These are phyloP conservation scores for Solanum dulcamara DNA, from an alignment of 257 asterid species.

Conservation along the genomic window DNA sequence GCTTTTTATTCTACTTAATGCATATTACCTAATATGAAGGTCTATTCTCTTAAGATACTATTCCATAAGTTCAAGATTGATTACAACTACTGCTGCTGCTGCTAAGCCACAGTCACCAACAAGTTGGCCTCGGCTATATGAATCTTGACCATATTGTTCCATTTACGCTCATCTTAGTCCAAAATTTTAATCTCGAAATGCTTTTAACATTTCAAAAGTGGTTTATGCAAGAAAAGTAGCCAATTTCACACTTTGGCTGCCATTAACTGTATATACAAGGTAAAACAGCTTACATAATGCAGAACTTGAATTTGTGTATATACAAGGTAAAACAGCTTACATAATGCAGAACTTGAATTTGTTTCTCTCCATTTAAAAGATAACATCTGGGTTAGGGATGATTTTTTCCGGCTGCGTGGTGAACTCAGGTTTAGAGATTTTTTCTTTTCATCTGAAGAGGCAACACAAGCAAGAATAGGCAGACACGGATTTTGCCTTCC, in stretches of 20 bases:
- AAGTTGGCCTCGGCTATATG: background rate
- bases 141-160: background rate
- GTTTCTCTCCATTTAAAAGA: conserved; percentile 73
- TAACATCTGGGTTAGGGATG: conserved; percentile 30
- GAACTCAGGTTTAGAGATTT: conserved; percentile 31
- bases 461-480: conserved; percentile 80
- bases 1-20: background rate
- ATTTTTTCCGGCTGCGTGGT: conserved; percentile 35
- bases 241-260: background rate
- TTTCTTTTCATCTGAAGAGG: conserved; percentile 45
- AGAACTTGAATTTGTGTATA: conserved; percentile 34
- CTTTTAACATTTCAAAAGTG: background rate
- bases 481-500: conserved; percentile 54
- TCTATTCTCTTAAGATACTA: background rate
- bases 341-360: conserved; percentile 28
- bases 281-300: conserved; percentile 36
- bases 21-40: background rate
- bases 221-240: background rate
- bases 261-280: background rate
- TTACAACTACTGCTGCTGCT: background rate
- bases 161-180: background rate
- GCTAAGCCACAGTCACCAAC: background rate
- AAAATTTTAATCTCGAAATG: background rate
- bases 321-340: conserved; percentile 33
- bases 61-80: background rate